Percentiles rank a stretch among this genome's conserved stretches.
Evolutionary conservation across 202 grass and related monocot genomes (phyloP).

Genomic region (Hordeum pubiflorum): DNA sequence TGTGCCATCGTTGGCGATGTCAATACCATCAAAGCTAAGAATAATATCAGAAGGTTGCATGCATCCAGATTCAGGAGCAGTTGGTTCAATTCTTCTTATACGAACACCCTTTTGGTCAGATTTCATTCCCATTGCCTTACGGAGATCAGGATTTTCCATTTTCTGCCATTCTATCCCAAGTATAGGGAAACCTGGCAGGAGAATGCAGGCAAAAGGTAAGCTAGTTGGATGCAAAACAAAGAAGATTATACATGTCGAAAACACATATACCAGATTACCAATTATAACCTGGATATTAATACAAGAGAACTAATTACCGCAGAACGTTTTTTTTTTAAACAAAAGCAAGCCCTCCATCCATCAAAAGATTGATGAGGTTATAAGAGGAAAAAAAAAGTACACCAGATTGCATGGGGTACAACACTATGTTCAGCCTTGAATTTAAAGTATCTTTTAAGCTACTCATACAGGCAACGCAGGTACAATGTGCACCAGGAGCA

Average conservation of each 20-base stretch:
- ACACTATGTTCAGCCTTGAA: neutral
- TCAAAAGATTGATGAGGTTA: neutral
- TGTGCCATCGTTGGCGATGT: slow-evolving; percentile 98
- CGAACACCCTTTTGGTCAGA: slow-evolving; percentile 87
- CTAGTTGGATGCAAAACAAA: slow-evolving; percentile 11
- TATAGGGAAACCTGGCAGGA: slow-evolving; percentile 75
- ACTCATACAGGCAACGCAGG: neutral
- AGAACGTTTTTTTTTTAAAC: neutral
- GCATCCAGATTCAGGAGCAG: slow-evolving; percentile 74
- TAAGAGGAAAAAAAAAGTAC: neutral
- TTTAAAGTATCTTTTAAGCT: neutral
- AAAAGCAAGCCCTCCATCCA: neutral
- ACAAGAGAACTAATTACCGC: neutral
- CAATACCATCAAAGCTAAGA: slow-evolving; percentile 76
- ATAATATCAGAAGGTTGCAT: slow-evolving; percentile 86
- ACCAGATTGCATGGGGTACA: neutral
- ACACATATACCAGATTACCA: neutral
- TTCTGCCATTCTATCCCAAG: slow-evolving; percentile 95
- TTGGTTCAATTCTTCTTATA: slow-evolving; percentile 83
- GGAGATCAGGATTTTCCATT: slow-evolving; percentile 98
- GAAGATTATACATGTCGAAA: neutral
- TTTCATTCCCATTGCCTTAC: slow-evolving; percentile 93
- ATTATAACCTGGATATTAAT: neutral
- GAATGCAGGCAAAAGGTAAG: slow-evolving; percentile 8
- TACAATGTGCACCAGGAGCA: neutral